A percentile compares a stretch with the other conserved stretches of the same genome.
Conservation (phyloP, 1,284 basidiomycete species). For the Cerrena zonata region DNA sequence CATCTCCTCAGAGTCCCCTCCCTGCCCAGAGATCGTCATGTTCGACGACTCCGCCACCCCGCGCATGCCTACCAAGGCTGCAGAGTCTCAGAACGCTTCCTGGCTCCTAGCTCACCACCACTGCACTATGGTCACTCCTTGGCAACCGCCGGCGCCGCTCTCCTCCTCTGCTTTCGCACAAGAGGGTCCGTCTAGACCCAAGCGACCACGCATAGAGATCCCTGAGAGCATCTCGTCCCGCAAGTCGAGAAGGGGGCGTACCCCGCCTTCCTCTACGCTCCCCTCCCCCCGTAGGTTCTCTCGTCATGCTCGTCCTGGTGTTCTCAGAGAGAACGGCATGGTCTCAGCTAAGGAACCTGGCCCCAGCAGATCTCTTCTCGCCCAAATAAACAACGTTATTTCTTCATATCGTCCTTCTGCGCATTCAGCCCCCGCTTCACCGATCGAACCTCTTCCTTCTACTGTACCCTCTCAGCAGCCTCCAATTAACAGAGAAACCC, state of each 20-base stretch:
- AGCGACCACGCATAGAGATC: constrained; percentile 34
- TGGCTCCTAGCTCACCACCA: constrained; percentile 21
- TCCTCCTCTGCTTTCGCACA: constrained; percentile 2
- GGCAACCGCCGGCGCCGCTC: constrained; percentile 18
- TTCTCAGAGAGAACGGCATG: constrained; percentile 47
- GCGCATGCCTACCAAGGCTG: constrained; percentile 30
- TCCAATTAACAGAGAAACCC: constrained; percentile 76
- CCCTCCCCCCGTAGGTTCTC: constrained; percentile 17
- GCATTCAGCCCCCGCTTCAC: constrained; percentile 26
- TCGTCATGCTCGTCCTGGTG: constrained; percentile 35
- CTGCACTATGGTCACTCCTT: constrained; percentile 13
- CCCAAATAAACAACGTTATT: constrained; percentile 27
- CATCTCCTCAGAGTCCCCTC: constrained; percentile 19
- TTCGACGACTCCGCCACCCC: constrained; percentile 30
- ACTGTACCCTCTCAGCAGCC: constrained; percentile 68
- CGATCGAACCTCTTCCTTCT: constrained; percentile 41
- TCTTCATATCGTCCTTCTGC: constrained; percentile 16
- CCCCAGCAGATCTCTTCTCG: constrained; percentile 32
- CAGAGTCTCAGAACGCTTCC: constrained; percentile 21
- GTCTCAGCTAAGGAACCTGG: constrained; percentile 43
- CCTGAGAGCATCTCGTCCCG: constrained; percentile 20
- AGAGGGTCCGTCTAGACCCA: constrained; percentile 29
- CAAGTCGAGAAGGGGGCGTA: constrained; percentile 19
- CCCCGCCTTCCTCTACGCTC: constrained; percentile 13
- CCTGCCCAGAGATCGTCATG: constrained; percentile 20